phyloP scores from a whole-genome alignment of 306 rosid species.

The Rosa chinensis region DNA sequence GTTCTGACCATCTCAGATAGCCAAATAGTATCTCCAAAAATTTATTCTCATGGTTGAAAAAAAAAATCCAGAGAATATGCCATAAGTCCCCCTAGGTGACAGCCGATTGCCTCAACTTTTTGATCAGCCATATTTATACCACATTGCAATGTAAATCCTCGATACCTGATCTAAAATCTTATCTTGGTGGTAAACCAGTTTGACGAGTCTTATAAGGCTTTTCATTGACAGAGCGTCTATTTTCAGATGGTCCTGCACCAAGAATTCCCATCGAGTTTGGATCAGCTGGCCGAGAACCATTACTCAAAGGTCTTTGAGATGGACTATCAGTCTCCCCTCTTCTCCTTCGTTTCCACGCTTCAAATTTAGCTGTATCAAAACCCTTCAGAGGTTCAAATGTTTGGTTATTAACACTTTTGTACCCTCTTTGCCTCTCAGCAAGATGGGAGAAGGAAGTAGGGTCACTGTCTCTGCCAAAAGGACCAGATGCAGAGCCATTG shows the following conservation, averaged over 20 bases:
- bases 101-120: constrained; percentile 41
- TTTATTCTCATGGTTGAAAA: constrained; percentile 69
- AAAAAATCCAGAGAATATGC: constrained; percentile 64
- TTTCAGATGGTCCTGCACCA: constrained; percentile 93
- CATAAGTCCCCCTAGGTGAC: constrained; percentile 30
- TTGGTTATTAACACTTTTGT: constrained; percentile 45
- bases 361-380: constrained; percentile 58
- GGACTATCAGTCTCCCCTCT: constrained; percentile 65
- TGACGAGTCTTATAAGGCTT: constrained; percentile 68
- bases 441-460: constrained; percentile 41
- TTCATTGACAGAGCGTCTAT: constrained; percentile 52
- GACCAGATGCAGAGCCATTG: constrained; percentile 59
- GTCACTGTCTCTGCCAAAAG: constrained; percentile 61
- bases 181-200: constrained; percentile 63
- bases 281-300: constrained; percentile 57
- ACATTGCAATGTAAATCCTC: constrained; percentile 28
- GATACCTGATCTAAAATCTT: constrained; percentile 57
- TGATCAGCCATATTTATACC: constrained; percentile 39
- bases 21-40: constrained; percentile 48
- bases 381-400: constrained; percentile 60
- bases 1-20: constrained; percentile 41
- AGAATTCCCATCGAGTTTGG: constrained; percentile 87
- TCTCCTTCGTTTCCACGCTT: constrained; percentile 90
- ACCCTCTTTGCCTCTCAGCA: constrained; percentile 62
- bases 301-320: constrained; percentile 56